Conservation (phyloP, 2,329 filamentous ascomycete species). For the Daldinia sp. region DNA sequence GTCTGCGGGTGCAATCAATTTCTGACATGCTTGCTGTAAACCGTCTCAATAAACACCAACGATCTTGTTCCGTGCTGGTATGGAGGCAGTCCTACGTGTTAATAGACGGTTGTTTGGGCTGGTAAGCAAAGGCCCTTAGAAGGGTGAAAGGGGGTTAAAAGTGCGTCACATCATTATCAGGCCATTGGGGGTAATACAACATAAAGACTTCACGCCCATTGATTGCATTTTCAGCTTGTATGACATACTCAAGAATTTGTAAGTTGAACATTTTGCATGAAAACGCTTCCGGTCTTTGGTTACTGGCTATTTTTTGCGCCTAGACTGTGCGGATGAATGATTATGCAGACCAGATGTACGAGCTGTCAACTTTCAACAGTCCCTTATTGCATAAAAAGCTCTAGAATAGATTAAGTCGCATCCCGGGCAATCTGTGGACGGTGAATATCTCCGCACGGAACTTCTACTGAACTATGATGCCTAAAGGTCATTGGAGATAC, state of each 20-base stretch:
- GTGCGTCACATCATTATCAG: neutral
- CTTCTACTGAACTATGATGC: constrained; percentile 11
- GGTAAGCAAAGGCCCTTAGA: too few species aligned
- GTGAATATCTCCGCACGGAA: constrained; percentile 18
- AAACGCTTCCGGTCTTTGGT: neutral
- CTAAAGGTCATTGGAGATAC: constrained; percentile 14
- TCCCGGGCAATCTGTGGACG: neutral
- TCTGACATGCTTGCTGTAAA: constrained; percentile 2
- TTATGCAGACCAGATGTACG: neutral
- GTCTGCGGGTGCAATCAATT: constrained; percentile 47
- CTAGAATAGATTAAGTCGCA: neutral
- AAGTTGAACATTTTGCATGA: neutral
- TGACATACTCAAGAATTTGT: neutral
- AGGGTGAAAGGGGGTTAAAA: constrained; percentile 7
- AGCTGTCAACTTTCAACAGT: neutral
- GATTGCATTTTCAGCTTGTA: neutral
- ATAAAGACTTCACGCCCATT: neutral
- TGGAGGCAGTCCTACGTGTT: too few species aligned
- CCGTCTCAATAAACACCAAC: constrained; percentile 10
- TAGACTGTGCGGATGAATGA: neutral
- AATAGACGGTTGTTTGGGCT: too few species aligned
- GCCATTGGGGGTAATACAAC: neutral
- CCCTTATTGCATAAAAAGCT: neutral
- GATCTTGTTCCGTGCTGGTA: constrained; percentile 37
- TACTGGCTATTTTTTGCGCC: neutral